These are phyloP conservation scores for Tuber umbilicatum DNA, from an alignment of 495 filamentous ascomycete species.

Conservation along the genomic window DNA sequence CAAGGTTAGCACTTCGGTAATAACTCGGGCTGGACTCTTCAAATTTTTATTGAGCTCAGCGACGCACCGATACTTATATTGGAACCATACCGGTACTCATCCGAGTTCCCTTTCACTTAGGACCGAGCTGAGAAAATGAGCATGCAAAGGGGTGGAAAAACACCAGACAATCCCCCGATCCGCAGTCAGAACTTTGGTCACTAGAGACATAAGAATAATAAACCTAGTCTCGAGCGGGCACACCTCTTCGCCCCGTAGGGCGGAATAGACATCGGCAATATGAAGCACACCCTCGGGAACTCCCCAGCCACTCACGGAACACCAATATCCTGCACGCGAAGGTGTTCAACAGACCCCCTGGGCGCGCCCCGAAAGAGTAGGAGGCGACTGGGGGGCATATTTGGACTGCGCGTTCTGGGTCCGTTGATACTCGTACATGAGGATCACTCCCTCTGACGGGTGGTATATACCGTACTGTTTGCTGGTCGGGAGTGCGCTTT, in stretches of 20 bases:
- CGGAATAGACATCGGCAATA: conserved; percentile 23
- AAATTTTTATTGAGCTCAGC: not conserved
- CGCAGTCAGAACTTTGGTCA: not conserved
- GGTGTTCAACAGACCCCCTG: conserved; percentile 55
- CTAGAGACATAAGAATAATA: conserved; percentile 14
- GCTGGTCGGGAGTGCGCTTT: not conserved
- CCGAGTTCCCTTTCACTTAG: not conserved
- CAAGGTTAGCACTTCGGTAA: not conserved
- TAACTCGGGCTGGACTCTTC: too few species aligned
- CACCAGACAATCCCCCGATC: too few species aligned
- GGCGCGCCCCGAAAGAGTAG: not conserved
- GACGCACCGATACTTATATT: not conserved
- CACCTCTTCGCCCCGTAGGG: conserved; percentile 15
- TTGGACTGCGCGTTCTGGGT: conserved; percentile 17
- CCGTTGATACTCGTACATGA: conserved; percentile 23
- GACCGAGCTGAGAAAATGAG: not conserved
- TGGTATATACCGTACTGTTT: not conserved
- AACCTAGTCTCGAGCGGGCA: conserved; percentile 23
- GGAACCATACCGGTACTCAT: too few species aligned
- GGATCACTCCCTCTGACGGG: not conserved
- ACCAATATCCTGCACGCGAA: conserved; percentile 60
- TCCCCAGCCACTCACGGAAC: conserved; percentile 53
- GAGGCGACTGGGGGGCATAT: conserved; percentile 7
- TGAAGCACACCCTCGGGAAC: conserved; percentile 15
- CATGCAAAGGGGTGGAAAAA: too few species aligned